These are phyloP conservation scores for Bipolaris sorokiniana DNA, from an alignment of 2,329 filamentous ascomycete genomes.

Conservation along the genomic window DNA sequence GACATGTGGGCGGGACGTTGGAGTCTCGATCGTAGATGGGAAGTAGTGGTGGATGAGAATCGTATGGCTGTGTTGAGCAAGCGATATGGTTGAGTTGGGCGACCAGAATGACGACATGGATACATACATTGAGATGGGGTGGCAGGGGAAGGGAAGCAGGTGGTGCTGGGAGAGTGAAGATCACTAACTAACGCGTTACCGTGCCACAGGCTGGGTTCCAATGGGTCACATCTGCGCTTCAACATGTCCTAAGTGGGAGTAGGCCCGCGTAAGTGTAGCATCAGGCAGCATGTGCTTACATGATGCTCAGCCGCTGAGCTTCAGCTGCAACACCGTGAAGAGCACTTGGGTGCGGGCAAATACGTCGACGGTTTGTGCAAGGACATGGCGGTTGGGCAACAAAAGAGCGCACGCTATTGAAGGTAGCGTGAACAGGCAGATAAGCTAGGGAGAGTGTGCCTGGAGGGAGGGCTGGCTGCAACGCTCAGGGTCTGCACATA, in stretches of 20 bases:
- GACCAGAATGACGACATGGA: neutral
- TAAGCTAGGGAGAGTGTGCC: slow-evolving; percentile 8
- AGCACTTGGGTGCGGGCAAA: neutral
- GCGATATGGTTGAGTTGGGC: neutral
- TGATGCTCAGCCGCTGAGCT: neutral
- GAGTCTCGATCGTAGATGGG: slow-evolving; percentile 4
- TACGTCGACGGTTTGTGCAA: neutral
- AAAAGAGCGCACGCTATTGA: neutral
- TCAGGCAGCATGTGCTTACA: neutral
- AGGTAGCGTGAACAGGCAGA: slow-evolving; percentile 8
- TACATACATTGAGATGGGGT: neutral
- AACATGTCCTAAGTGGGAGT: neutral
- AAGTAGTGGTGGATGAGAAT: neutral
- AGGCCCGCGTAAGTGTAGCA: neutral
- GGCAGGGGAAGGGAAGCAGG: neutral
- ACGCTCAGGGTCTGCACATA: slow-evolving; percentile 15
- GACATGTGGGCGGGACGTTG: neutral
- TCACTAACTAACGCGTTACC: neutral
- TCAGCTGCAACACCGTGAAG: neutral
- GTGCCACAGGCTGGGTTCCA: neutral
- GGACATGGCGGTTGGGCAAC: slow-evolving; percentile 5
- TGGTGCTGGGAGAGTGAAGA: neutral
- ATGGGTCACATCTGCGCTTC: neutral
- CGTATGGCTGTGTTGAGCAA: neutral
- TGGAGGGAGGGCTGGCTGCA: slow-evolving; percentile 3